phyloP scores from a whole-genome alignment of 768 basidiomycete species.

The Leucogyrophana mollusca region DNA sequence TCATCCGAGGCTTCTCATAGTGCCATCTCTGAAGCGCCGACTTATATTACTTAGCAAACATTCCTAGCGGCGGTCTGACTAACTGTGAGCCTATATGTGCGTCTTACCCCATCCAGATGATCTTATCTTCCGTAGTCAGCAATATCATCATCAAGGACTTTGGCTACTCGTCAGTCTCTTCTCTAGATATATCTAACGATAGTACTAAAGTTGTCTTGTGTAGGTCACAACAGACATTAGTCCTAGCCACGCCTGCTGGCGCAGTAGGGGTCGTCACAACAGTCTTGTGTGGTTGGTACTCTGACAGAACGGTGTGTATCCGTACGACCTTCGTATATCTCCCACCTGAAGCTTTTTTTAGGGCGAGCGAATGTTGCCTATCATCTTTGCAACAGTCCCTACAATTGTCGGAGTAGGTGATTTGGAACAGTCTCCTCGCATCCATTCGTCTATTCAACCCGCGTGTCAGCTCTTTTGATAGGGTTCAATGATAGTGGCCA shows the following conservation, averaged over 20 bases:
- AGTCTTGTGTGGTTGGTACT: slow-evolving; percentile 18
- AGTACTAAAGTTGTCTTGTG: neutral
- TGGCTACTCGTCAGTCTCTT: slow-evolving; percentile 14
- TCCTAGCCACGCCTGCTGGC: slow-evolving; percentile 23
- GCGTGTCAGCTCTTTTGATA: slow-evolving; percentile 17
- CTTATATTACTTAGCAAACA: slow-evolving; percentile 12
- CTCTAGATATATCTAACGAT: neutral
- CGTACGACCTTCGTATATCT: no score
- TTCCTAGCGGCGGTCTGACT: slow-evolving; percentile 18
- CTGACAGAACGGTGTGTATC: slow-evolving; percentile 19
- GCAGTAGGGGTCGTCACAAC: slow-evolving; percentile 18
- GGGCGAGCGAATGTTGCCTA: slow-evolving; percentile 22
- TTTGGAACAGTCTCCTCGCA: no score
- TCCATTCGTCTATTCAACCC: no score
- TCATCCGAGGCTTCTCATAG: neutral
- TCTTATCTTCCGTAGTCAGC: slow-evolving; percentile 5
- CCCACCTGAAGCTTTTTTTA: neutral
- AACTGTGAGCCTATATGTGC: slow-evolving; percentile 15
- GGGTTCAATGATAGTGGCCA: slow-evolving; percentile 16
- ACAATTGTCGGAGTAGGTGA: slow-evolving; percentile 17
- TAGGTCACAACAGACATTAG: slow-evolving; percentile 17
- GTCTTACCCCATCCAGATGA: slow-evolving; percentile 3
- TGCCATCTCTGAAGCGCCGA: neutral
- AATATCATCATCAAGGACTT: slow-evolving; percentile 21
- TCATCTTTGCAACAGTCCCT: slow-evolving; percentile 16